phyloP scores from a whole-genome alignment of 2,329 filamentous ascomycete genomes.

The Curvularia sp. region DNA sequence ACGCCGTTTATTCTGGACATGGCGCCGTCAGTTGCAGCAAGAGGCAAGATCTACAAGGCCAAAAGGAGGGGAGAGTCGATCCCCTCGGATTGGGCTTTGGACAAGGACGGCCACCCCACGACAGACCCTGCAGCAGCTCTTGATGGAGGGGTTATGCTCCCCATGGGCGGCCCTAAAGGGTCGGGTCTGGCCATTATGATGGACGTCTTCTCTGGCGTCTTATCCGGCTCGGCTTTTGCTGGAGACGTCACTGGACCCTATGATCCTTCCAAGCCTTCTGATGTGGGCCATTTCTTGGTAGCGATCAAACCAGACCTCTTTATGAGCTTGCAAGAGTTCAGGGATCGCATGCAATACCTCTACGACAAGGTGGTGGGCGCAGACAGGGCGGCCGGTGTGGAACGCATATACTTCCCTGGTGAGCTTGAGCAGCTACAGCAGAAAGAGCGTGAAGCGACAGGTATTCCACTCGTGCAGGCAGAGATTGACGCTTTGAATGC shows the following conservation, averaged over 20 bases:
- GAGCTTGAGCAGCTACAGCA: constrained; percentile 19
- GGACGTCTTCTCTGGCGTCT: constrained; percentile 83
- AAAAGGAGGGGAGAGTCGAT: constrained; percentile 71
- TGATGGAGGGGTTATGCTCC: constrained; percentile 72
- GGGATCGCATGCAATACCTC: constrained; percentile 66
- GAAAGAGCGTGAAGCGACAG: constrained; percentile 47
- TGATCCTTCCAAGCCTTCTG: constrained; percentile 70
- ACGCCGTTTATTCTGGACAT: constrained; percentile 75
- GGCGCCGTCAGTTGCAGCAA: constrained; percentile 72
- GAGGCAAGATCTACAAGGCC: constrained; percentile 76
- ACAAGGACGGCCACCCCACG: constrained; percentile 70
- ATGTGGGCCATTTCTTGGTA: constrained; percentile 75
- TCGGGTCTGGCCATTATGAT: constrained; percentile 82
- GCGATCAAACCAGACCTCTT: constrained; percentile 76
- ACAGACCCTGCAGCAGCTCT: constrained; percentile 75
- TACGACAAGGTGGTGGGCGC: constrained; percentile 61
- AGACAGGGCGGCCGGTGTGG: constrained; percentile 62
- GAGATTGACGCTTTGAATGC: constrained; percentile 59
- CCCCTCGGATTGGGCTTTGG: constrained; percentile 75
- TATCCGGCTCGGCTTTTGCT: constrained; percentile 80
- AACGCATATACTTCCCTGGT: constrained; percentile 65
- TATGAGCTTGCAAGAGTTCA: constrained; percentile 73
- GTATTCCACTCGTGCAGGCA: constrained; percentile 58
- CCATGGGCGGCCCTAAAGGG: constrained; percentile 85
- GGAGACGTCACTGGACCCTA: constrained; percentile 80